phyloP scores from a whole-genome alignment of 164 flowering plant species.

The Vitis cinerea region DNA sequence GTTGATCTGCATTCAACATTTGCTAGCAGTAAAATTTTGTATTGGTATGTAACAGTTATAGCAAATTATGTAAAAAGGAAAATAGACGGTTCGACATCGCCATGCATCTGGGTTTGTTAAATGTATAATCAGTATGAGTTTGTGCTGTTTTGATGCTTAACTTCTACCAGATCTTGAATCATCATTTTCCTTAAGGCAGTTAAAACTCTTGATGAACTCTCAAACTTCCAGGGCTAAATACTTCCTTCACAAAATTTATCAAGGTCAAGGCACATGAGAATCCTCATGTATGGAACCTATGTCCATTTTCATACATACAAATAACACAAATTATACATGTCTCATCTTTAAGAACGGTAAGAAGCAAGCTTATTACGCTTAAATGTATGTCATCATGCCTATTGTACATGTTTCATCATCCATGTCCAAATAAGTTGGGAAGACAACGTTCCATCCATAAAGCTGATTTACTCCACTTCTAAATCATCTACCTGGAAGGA shows the following conservation, averaged over 20 bases:
- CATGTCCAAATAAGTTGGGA: constrained; percentile 15
- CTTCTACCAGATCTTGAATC: not conserved
- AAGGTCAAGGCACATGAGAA: not conserved
- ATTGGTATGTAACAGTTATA: not conserved
- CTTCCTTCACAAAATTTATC: not conserved
- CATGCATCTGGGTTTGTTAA: not conserved
- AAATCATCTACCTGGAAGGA: constrained; percentile 4
- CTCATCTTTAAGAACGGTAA: not conserved
- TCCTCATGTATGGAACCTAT: not conserved
- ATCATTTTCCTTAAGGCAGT: not conserved
- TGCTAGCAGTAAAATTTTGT: no score
- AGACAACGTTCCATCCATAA: constrained; percentile 13
- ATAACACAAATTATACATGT: not conserved
- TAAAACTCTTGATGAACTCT: not conserved
- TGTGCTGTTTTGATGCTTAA: not conserved
- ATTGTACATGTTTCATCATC: constrained; percentile 29
- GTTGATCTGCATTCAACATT: no score
- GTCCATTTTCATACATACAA: not conserved
- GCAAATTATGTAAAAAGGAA: not conserved
- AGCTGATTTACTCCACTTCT: constrained; percentile 5
- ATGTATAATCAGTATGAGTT: not conserved
- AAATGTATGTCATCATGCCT: constrained; percentile 15
- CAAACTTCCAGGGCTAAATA: not conserved
- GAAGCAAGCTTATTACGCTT: constrained; percentile 15
- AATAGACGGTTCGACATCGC: not conserved